Base-by-base conservation (phyloP, 768 basidiomycete species). In the Mycena rosella region DNA sequence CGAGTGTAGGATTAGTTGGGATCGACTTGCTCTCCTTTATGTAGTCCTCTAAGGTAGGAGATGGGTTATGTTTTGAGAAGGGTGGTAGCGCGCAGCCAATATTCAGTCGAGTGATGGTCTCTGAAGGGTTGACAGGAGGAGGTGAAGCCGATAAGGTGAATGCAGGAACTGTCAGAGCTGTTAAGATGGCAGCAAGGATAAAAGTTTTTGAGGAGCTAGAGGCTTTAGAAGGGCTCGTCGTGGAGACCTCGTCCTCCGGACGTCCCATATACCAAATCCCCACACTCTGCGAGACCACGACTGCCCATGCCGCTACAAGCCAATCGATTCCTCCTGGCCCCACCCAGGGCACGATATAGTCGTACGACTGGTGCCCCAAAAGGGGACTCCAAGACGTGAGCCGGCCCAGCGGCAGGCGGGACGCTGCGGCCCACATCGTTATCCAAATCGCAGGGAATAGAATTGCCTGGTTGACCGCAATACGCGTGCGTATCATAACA, bases 221-320 rank as follows among this genome's bases (percentile, higher is more conserved):
- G 26, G 27, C 52, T 69, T 18, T 60, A 61, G 57, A 60, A 34
- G 24, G 22, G 6, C 29, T n/a, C 30, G 29, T 52, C 49, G 60
- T 57, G 18, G 38, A 48, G 32, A 74, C 71, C 17, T 74, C 73
- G 22, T 76, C 69, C 34, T 77, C 76, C 5, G 68, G 29, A 30
- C 10, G 11, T 32, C 84, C 86, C 76, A 93, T 89, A 49, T 87
- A 84, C 89, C 88, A 91, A 27, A 73, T 76, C 30, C 86, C 87
- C 10, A 85, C 73, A 2, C 80, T 72, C 69, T 90, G 85, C 10
- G 91, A 86, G 29, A 87, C 71, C 13, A 94, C 83, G 13, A 88
- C 87, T 6, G 92, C 91, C 90, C 91, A 95, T 10, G 87, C 89
- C n/a, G 86, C 93, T 9, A 86, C 83, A 29, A 91, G 75, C 91